Evolutionary conservation across 345 rosid genomes (phyloP), one percentile per base, ranked within the genome.

Genomic region (Euphorbia tirucalli): DNA sequence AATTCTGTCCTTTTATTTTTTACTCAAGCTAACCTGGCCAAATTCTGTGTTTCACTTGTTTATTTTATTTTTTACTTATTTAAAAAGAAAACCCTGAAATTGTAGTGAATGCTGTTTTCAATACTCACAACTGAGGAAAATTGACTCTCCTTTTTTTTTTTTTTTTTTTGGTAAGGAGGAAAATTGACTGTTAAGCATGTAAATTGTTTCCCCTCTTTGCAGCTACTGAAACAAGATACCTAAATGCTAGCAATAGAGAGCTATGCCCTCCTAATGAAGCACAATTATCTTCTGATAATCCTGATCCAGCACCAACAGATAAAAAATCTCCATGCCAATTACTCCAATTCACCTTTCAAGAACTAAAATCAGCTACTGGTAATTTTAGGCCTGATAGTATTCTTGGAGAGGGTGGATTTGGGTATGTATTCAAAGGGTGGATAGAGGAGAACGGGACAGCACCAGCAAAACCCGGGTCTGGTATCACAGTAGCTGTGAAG

Each of bases 171-270:
- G n/a, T n/a, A n/a, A n/a, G n/a, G n/a, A n/a, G n/a, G n/a, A n/a
- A n/a, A n/a, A n/a, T n/a, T n/a, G n/a, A n/a, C n/a, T n/a, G n/a
- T n/a, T n/a, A n/a, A n/a, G n/a, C n/a, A n/a, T 16, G 37, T 43
- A 43, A 65, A 65, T 39, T 15, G 25, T 35, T 70, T 55, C 25
- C 63, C 59, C 6, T 49, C 74, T 37, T 13, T 82, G 83, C 81
- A 90, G 95, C 90, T 57, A 77, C 89, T 0, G 92, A 87, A 78
- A 86, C 90, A 18, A 72, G 95, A 69, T 87, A 87, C 73, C 81
- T 90, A 69, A 90, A 90, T 79, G 96, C 92, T 44, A 90, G 96
- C 83, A 90, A 87, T 71, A 75, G 92, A 32, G 92, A 86, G 70
- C 74, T 88, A 19, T 86, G 77, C 50, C 80, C 86, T 69, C 89